Conservation (phyloP, 73 alveolate species). For the Tetrahymena thermophila region DNA sequence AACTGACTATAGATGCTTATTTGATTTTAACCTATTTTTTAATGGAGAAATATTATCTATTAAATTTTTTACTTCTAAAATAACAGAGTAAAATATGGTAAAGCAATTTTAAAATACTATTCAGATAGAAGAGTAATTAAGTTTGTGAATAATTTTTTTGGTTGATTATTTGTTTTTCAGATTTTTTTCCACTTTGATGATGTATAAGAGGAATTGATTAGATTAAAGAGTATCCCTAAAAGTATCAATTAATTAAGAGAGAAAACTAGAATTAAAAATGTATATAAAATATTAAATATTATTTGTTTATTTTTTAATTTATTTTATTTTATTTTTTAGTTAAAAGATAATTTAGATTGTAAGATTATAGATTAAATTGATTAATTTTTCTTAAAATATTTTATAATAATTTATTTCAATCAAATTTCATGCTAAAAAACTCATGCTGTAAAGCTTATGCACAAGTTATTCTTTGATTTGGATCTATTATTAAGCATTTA, state of each 20-base stretch:
- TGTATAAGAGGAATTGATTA: background rate
- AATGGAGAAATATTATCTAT: too few species aligned
- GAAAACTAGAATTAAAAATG: background rate
- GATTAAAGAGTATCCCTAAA: background rate
- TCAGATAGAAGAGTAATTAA: background rate
- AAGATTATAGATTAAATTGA: background rate
- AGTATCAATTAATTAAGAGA: background rate
- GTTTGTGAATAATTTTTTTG: too few species aligned
- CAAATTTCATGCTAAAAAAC: slow-evolving; percentile 48
- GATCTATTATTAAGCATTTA: slow-evolving; percentile 60
- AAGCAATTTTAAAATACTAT: background rate
- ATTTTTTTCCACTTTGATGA: background rate
- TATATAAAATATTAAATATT: too few species aligned
- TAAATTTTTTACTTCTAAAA: too few species aligned
- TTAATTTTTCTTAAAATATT: background rate
- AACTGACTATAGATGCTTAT: too few species aligned
- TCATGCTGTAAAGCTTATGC: slow-evolving; percentile 57
- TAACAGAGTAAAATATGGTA: background rate
- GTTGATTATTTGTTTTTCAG: background rate
- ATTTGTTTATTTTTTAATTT: too few species aligned
- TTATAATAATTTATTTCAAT: background rate
- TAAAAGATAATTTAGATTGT: background rate
- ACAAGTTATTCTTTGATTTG: slow-evolving; percentile 58
- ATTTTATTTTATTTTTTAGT: background rate
- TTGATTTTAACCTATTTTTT: too few species aligned